Evolutionary conservation across 257 asterid genomes (phyloP).

Genomic region (Gentiana dahurica): DNA sequence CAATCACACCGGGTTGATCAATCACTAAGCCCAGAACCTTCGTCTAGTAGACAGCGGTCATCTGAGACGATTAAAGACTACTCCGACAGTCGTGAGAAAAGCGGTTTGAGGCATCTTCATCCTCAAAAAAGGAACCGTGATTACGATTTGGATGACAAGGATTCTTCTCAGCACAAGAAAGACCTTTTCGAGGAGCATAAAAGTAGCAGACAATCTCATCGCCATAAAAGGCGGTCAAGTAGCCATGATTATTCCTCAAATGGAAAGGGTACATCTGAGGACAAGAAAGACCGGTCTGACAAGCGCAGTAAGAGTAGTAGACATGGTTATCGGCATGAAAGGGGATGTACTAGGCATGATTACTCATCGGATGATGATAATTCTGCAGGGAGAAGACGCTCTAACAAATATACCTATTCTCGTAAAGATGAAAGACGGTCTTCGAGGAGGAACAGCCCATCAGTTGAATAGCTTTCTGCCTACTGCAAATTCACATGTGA

Average conservation of each 20-base stretch:
- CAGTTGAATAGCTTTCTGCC: slow-evolving; percentile 8
- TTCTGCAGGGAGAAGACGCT: slow-evolving; percentile 24
- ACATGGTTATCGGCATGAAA: slow-evolving; percentile 27
- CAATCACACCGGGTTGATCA: slow-evolving; percentile 21
- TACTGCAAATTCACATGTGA: no score
- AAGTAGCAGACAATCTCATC: slow-evolving; percentile 24
- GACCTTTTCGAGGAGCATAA: slow-evolving; percentile 20
- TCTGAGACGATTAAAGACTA: slow-evolving; percentile 24
- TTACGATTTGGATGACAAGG: slow-evolving; percentile 22
- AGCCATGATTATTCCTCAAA: slow-evolving; percentile 27
- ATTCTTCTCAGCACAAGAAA: slow-evolving; percentile 23
- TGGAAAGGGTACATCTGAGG: slow-evolving; percentile 15
- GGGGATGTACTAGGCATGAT: slow-evolving; percentile 22
- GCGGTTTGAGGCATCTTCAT: slow-evolving; percentile 21
- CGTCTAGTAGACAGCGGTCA: slow-evolving; percentile 18
- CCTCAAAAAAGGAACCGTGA: slow-evolving; percentile 26
- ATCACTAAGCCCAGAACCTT: slow-evolving; percentile 37
- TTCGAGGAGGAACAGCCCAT: slow-evolving; percentile 17
- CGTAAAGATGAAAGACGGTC: slow-evolving; percentile 27
- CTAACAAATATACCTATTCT: slow-evolving; percentile 15
- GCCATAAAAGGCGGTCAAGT: slow-evolving; percentile 23
- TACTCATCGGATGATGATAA: slow-evolving; percentile 23
- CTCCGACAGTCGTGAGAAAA: slow-evolving; percentile 18
- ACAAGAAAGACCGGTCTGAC: slow-evolving; percentile 21
- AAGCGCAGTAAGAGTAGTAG: slow-evolving; percentile 21